These are phyloP conservation scores for Coemansia sp. DNA, from an alignment of 192 early-diverging fungal species.

Conservation along the genomic window DNA sequence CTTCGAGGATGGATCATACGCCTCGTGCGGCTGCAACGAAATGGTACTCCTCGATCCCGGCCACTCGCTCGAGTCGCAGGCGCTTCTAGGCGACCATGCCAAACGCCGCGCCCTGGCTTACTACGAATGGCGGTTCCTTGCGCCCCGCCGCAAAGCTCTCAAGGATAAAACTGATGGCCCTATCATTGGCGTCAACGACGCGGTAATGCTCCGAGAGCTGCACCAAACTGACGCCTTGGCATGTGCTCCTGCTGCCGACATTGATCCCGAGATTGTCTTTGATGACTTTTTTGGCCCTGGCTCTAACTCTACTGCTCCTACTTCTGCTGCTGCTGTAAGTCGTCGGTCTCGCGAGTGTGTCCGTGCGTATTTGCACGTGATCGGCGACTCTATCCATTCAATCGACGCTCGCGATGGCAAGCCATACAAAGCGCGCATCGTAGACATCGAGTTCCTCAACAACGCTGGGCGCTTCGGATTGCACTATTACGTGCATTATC, in stretches of 20 bases:
- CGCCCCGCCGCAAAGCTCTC: neutral
- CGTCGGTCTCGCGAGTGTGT: conserved; percentile 21
- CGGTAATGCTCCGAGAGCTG: conserved; percentile 11
- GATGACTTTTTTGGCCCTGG: conserved; percentile 31
- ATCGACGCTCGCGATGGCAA: conserved; percentile 46
- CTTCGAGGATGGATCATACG: conserved; percentile 51
- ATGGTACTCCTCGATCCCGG: conserved; percentile 28
- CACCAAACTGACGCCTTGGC: conserved; percentile 9
- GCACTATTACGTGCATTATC: conserved; percentile 49
- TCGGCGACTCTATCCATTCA: conserved; percentile 11
- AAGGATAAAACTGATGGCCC: neutral
- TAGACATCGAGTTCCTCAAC: conserved; percentile 24
- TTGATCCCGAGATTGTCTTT: conserved; percentile 26
- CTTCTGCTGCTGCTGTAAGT: neutral
- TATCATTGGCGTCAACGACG: conserved; percentile 26
- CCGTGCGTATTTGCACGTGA: conserved; percentile 29
- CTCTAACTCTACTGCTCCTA: neutral
- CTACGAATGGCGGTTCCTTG: conserved; percentile 45
- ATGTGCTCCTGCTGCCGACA: conserved; percentile 10
- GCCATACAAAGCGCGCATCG: conserved; percentile 26
- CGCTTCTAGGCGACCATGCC: conserved; percentile 20
- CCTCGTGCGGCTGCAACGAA: conserved; percentile 35
- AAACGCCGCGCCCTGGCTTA: conserved; percentile 49
- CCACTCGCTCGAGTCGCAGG: neutral
- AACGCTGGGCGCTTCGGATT: conserved; percentile 26